Evolutionary conservation across 148 eudicot genomes (phyloP).

Genomic region (Diospyros kaki): DNA sequence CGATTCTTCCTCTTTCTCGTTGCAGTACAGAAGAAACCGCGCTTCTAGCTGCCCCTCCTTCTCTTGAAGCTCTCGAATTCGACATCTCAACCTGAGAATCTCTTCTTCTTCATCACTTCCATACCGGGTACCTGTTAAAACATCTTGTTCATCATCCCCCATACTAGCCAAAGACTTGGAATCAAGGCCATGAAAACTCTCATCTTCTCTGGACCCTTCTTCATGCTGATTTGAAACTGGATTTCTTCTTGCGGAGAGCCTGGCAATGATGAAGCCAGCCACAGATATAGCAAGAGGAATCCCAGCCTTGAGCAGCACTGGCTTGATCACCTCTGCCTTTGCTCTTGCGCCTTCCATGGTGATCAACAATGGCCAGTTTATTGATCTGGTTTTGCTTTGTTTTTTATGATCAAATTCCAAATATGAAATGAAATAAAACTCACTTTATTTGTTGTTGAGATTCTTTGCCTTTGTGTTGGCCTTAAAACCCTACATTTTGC

Average conservation of each 20-base stretch:
- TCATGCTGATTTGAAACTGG: background rate
- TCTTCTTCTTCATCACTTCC: slow-evolving; percentile 24
- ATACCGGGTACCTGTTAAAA: background rate
- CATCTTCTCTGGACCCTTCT: slow-evolving; percentile 11
- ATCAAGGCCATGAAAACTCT: slow-evolving; percentile 23
- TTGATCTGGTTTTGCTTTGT: background rate
- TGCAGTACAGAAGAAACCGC: slow-evolving; percentile 30
- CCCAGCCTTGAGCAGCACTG: slow-evolving; percentile 37
- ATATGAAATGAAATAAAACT: background rate
- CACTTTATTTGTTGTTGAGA: slow-evolving; percentile 3
- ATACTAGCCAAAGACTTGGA: slow-evolving; percentile 6
- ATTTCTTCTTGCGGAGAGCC: slow-evolving; percentile 18
- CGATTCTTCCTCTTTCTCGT: slow-evolving; percentile 40
- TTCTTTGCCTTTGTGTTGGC: slow-evolving; percentile 42
- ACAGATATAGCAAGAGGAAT: slow-evolving; percentile 42
- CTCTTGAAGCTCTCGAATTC: slow-evolving; percentile 32
- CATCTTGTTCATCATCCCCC: slow-evolving; percentile 3
- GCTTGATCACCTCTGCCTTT: slow-evolving; percentile 36
- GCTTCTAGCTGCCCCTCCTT: slow-evolving; percentile 26
- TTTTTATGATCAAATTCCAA: background rate
- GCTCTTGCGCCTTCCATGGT: slow-evolving; percentile 25
- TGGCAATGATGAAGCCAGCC: slow-evolving; percentile 37
- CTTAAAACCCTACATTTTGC: slow-evolving; percentile 26
- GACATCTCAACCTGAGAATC: slow-evolving; percentile 23
- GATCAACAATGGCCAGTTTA: no score